Percentiles rank a stretch among this genome's conserved stretches.
These are phyloP conservation scores for Heracleum sosnowskyi DNA, from an alignment of 129 eudicot genomes.

Conservation along the genomic window DNA sequence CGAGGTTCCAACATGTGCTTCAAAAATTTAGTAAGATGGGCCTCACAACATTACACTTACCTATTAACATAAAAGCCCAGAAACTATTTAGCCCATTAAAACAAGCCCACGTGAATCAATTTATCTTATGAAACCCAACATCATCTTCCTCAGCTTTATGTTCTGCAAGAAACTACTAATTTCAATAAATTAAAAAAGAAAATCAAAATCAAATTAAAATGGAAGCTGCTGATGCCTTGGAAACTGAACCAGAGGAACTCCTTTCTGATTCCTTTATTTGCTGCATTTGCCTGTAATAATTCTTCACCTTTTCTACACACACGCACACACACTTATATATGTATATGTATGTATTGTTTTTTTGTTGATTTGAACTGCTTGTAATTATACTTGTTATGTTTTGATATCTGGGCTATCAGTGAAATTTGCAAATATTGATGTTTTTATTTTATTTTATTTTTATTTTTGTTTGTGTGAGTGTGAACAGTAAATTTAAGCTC, in stretches of 20 bases:
- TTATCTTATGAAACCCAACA: neutral
- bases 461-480: too few species aligned
- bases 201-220: neutral
- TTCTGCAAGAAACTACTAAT: neutral
- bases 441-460: neutral
- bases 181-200: too few species aligned
- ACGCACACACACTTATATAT: neutral
- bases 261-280: conserved; percentile 48
- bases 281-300: conserved; percentile 53
- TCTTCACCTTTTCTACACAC: neutral
- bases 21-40: neutral
- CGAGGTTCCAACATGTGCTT: too few species aligned
- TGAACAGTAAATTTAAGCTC: neutral
- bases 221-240: conserved; percentile 17
- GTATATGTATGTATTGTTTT: neutral
- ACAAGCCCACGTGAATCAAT: neutral
- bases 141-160: neutral
- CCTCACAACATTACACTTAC: neutral
- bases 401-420: neutral
- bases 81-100: neutral
- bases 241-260: conserved; percentile 24
- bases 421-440: neutral
- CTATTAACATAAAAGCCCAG: neutral
- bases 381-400: neutral
- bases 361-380: neutral